Evolutionary conservation across 768 basidiomycete species (phyloP).

Genomic region (Mycena amicta): DNA sequence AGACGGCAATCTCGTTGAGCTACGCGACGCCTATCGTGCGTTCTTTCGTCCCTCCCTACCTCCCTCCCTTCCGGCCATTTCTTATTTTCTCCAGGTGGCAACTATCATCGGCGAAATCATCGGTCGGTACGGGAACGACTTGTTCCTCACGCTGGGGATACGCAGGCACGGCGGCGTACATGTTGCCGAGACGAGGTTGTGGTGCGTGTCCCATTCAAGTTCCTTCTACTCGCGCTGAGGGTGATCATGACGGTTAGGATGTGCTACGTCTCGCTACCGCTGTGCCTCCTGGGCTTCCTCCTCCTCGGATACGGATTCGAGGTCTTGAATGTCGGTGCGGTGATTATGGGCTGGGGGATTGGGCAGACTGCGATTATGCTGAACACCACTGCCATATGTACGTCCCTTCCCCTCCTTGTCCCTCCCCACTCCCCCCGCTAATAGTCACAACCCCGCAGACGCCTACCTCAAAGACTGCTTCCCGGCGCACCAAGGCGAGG

Average conservation of each 20-base stretch:
- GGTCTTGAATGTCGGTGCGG: constrained; percentile 26
- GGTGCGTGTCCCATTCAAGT: constrained; percentile 27
- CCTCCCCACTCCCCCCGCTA: background rate
- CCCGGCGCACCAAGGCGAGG: constrained; percentile 42
- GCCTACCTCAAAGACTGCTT: constrained; percentile 43
- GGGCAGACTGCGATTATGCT: constrained; percentile 39
- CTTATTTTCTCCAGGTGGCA: constrained; percentile 37
- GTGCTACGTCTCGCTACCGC: constrained; percentile 41
- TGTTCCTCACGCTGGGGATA: constrained; percentile 45
- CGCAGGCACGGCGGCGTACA: constrained; percentile 53
- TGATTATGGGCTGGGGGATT: constrained; percentile 49
- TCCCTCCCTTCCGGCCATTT: background rate
- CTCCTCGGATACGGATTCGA: constrained; percentile 42
- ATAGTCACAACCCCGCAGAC: constrained; percentile 30
- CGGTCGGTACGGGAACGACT: constrained; percentile 55
- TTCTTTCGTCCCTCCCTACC: background rate
- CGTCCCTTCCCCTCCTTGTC: constrained; percentile 7
- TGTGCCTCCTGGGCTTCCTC: constrained; percentile 46
- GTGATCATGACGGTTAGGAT: constrained; percentile 29
- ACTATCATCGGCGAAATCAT: constrained; percentile 53
- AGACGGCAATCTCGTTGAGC: constrained; percentile 41
- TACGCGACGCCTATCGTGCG: constrained; percentile 49
- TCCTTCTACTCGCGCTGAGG: background rate
- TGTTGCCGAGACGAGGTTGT: constrained; percentile 50
- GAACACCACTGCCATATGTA: constrained; percentile 44